These are phyloP conservation scores for Sphaceloma murrayae DNA, from an alignment of 2,329 filamentous ascomycete species.

Conservation along the genomic window DNA sequence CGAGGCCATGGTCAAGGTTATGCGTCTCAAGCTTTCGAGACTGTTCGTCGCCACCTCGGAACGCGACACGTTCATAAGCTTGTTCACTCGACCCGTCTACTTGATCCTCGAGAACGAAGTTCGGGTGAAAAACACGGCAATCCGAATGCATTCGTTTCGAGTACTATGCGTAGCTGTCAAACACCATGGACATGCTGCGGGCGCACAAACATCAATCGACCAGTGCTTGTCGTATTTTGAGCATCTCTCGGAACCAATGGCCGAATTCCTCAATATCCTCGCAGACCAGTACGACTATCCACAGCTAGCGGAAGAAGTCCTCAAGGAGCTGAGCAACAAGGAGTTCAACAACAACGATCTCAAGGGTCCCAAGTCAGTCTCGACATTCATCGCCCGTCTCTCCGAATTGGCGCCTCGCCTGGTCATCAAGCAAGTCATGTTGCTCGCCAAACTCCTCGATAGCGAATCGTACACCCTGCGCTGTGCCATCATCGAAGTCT, in stretches of 20 bases:
- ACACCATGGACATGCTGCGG: conserved; percentile 93
- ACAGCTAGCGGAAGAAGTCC: conserved; percentile 84
- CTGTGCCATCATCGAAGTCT: conserved; percentile 91
- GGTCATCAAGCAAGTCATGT: conserved; percentile 95
- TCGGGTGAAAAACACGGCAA: conserved; percentile 75
- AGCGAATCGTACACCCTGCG: conserved; percentile 95
- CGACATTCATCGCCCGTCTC: conserved; percentile 82
- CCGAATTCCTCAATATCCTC: conserved; percentile 91
- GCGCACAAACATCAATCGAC: conserved; percentile 96
- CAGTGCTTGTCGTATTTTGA: conserved; percentile 98
- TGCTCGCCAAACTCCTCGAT: conserved; percentile 87
- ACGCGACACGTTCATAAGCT: conserved; percentile 83
- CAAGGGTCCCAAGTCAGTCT: conserved; percentile 91
- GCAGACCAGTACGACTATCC: conserved; percentile 97
- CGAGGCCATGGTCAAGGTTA: conserved; percentile 89
- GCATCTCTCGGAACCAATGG: conserved; percentile 97
- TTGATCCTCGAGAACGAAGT: conserved; percentile 90
- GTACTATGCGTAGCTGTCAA: conserved; percentile 94
- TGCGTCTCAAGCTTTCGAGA: conserved; percentile 82
- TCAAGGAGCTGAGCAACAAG: conserved; percentile 91
- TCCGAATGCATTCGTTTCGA: conserved; percentile 96
- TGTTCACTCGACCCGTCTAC: conserved; percentile 89
- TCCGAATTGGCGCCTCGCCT: conserved; percentile 85
- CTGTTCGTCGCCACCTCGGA: conserved; percentile 96
- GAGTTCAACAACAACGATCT: conserved; percentile 97